Percentiles rank a stretch among this genome's conserved stretches.
Conservation (phyloP, 2,329 filamentous ascomycete species). For the Cryphonectria nitschkei region DNA sequence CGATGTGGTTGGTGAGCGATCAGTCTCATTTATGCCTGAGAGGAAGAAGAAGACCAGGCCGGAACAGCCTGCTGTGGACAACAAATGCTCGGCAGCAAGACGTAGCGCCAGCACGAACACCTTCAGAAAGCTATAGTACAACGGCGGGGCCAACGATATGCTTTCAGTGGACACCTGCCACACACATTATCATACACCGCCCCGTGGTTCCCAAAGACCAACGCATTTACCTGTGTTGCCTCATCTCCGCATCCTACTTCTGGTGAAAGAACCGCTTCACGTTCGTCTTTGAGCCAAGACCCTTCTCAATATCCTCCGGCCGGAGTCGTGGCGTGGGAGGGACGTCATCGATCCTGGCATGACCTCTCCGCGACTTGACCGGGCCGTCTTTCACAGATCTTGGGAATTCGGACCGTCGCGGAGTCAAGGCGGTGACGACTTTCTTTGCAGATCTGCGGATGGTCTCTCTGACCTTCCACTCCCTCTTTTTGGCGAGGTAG, state of each 20-base stretch:
- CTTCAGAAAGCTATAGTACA: conserved; percentile 65
- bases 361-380: conserved; percentile 40
- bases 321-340: conserved; percentile 61
- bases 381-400: conserved; percentile 55
- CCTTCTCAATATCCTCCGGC: conserved; percentile 64
- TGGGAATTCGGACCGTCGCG: conserved; percentile 63
- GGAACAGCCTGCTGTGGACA: conserved; percentile 39
- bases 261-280: conserved; percentile 43
- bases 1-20: conserved; percentile 64
- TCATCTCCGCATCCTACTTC: conserved; percentile 33
- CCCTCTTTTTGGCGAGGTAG: conserved; percentile 80
- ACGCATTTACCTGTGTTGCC: neutral
- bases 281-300: conserved; percentile 43
- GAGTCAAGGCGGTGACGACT: conserved; percentile 65
- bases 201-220: neutral
- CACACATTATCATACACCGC: neutral
- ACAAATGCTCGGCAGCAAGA: conserved; percentile 49
- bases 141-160: too few species aligned
- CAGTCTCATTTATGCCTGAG: conserved; percentile 74
- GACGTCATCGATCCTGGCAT: conserved; percentile 57
- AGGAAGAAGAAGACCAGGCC: conserved; percentile 55
- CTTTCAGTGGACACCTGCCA: neutral
- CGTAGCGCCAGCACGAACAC: conserved; percentile 78
- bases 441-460: conserved; percentile 69
- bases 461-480: conserved; percentile 78